Base-by-base conservation (phyloP, 2,329 filamentous ascomycete genomes). In the Monosporascus sp. region DNA sequence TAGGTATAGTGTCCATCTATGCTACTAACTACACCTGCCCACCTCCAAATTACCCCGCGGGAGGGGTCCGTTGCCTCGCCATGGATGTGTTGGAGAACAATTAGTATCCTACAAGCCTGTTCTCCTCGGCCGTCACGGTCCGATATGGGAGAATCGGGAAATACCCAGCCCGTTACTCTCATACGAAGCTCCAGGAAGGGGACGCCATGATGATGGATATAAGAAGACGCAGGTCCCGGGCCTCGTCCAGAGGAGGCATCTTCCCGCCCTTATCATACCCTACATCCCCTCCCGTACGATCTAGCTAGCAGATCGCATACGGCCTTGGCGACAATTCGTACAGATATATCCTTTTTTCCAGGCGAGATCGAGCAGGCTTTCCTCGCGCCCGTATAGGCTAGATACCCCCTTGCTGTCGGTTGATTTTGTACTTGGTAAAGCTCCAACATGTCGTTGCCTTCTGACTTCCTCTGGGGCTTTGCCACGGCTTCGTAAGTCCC, bases 391-490 rank as follows among this genome's bases (percentile, higher is more conserved):
- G 48, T 54, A 58, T 56, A 61, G 52, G 53, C 54, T 63, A 62
- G 54, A 58, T 56, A 59, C 50, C 53, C 37, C 52, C 54, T 43
- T 52, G 22, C 63, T 50, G 49, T 37, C 38, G 37, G 53, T 51
- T 44, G 31, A 51, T 54, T 43, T 28, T 17, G 18, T n/a, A 53
- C 22, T 52, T 53, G 26, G 52, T 44, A 28, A 46, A 41, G 55
- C 58, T 46, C 44, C 63, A 72, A 58, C 62, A 82, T 82, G 78
- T 76, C 78, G 65, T 77, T 90, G 52, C 85, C 85, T 40, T 77
- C 79, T 52, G 86, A 89, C 69, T 91, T 92, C 70, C 72, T 84
- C 56, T 91, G 87, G 88, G 88, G 88, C 51, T 91, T 90, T 71
- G 88, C 88, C 64, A 92, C 88, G 40, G 88, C 88, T 57, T 78